Conservation (phyloP, 2,329 filamentous ascomycete genomes). For the Neonectria neomacrospora region DNA sequence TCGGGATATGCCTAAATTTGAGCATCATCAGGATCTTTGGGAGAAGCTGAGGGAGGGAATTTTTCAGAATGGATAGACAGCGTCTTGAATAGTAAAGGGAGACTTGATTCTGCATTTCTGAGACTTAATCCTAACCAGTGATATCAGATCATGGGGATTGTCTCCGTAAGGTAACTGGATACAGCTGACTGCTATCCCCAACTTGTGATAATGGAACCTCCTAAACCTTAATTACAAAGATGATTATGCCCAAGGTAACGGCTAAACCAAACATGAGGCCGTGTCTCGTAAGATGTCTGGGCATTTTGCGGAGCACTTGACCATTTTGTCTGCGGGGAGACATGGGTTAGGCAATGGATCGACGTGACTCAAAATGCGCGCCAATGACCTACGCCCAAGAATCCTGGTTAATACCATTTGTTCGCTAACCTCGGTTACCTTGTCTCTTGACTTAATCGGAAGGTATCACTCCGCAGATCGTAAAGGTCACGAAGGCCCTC, state of each 20-base stretch:
- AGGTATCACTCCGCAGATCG: constrained; percentile 15
- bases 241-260: not conserved
- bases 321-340: constrained; percentile 8
- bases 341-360: constrained; percentile 3
- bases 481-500: not conserved
- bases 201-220: not conserved
- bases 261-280: not conserved
- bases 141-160: no score
- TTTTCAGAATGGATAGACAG: not conserved
- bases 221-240: not conserved
- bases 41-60: constrained; percentile 2
- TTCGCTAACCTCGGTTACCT: constrained; percentile 11
- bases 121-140: no score
- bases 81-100: not conserved
- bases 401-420: not conserved
- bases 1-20: not conserved
- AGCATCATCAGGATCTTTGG: constrained; percentile 1
- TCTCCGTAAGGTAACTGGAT: no score
- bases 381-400: constrained; percentile 5
- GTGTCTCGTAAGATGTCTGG: not conserved
- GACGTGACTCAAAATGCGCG: constrained; percentile 10
- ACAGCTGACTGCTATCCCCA: not conserved
- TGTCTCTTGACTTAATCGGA: constrained; percentile 8
- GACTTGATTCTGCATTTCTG: no score
- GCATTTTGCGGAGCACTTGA: not conserved